These are phyloP conservation scores for Globisporangium cederbergense DNA, from an alignment of 352 stramenopile genomes.

Conservation along the genomic window DNA sequence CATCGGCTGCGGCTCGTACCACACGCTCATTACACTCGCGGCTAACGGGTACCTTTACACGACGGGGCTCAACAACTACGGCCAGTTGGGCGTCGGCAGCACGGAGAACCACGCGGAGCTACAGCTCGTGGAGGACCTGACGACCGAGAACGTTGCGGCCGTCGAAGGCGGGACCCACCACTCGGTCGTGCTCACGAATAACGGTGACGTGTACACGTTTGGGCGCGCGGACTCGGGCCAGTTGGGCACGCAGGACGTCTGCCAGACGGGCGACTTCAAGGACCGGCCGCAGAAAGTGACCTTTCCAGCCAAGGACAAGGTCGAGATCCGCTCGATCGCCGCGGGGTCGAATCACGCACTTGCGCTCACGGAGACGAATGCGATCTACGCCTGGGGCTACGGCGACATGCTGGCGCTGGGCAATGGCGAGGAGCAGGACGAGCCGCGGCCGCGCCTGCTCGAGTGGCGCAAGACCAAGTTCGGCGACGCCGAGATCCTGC, in stretches of 20 bases:
- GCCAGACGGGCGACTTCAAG: constrained; percentile 75
- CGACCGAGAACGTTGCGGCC: constrained; percentile 52
- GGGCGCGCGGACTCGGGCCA: constrained; percentile 93
- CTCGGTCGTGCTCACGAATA: constrained; percentile 88
- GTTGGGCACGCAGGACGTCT: constrained; percentile 81
- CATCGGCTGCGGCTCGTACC: constrained; percentile 88
- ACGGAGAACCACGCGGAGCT: constrained; percentile 64
- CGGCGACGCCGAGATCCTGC: constrained; percentile 53
- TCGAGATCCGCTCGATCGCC: constrained; percentile 36
- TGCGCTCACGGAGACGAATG: constrained; percentile 65
- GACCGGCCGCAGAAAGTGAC: constrained; percentile 72
- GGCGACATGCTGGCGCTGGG: constrained; percentile 91
- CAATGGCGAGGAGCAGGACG: constrained; percentile 81
- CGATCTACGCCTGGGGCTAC: constrained; percentile 90
- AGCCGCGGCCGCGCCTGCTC: constrained; percentile 60
- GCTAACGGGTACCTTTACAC: constrained; percentile 86
- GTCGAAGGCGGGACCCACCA: constrained; percentile 92
- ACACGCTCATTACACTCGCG: constrained; percentile 70
- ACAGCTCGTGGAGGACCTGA: constrained; percentile 74
- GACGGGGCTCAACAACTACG: constrained; percentile 96
- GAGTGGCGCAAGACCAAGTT: constrained; percentile 74
- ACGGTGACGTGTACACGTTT: constrained; percentile 90
- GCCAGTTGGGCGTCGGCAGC: constrained; percentile 93
- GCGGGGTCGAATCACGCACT: constrained; percentile 89
- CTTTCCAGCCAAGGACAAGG: constrained; percentile 27